phyloP scores from a whole-genome alignment of 1,139 yeast genomes.

The Pneumocystis jirovecii region DNA sequence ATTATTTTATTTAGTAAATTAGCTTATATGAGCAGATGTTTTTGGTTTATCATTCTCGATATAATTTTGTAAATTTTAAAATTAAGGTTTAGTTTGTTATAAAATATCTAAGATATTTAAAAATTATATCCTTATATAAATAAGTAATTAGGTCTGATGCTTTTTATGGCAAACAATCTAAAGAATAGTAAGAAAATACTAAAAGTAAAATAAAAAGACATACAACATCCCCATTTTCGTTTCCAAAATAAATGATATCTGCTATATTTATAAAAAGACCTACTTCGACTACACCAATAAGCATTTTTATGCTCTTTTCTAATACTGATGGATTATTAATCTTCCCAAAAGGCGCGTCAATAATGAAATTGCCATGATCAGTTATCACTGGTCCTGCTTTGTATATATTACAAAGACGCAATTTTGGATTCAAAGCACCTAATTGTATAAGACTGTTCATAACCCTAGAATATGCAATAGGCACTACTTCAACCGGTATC shows the following conservation, averaged over 20 bases:
- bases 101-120: background rate
- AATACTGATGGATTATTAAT: conserved; percentile 39
- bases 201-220: conserved; percentile 4
- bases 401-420: conserved; percentile 78
- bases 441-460: conserved; percentile 41
- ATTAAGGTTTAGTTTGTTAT: background rate
- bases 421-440: conserved; percentile 50
- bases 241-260: conserved; percentile 75
- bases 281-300: conserved; percentile 94
- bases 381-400: conserved; percentile 98
- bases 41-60: background rate
- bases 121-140: background rate
- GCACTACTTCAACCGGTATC: conserved; percentile 90
- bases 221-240: conserved; percentile 50
- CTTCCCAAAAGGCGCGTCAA: conserved; percentile 86
- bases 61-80: background rate
- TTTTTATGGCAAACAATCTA: background rate
- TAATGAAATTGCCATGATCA: conserved; percentile 83
- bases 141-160: background rate
- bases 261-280: conserved; percentile 76
- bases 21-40: background rate
- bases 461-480: conserved; percentile 71
- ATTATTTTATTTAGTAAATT: background rate
- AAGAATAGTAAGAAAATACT: background rate
- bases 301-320: conserved; percentile 40